phyloP scores from a whole-genome alignment of 1,139 yeast genomes.

The Candida tropicalis region DNA sequence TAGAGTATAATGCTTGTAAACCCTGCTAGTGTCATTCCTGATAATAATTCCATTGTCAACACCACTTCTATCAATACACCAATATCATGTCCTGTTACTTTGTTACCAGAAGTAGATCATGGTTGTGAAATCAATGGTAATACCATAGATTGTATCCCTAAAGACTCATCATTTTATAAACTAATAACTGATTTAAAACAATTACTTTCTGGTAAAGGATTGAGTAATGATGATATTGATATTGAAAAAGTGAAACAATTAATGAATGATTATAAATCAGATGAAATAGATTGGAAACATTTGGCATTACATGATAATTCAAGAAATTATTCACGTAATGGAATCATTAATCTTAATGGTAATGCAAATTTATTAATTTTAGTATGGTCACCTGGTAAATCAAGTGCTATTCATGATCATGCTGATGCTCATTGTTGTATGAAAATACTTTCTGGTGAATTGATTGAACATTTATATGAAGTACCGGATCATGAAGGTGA shows the following conservation, averaged over 20 bases:
- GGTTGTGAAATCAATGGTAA: slow-evolving; percentile 16
- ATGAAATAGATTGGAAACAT: slow-evolving; percentile 58
- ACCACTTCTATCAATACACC: slow-evolving; percentile 3
- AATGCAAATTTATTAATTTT: slow-evolving; percentile 69
- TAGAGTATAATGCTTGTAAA: slow-evolving; percentile 15
- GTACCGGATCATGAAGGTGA: slow-evolving; percentile 42
- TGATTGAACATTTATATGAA: slow-evolving; percentile 61
- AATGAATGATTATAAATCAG: slow-evolving; percentile 53
- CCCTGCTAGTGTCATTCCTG: slow-evolving; percentile 9
- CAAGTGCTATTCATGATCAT: slow-evolving; percentile 74
- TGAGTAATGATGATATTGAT: slow-evolving; percentile 56
- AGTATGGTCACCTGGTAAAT: slow-evolving; percentile 74
- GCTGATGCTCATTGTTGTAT: slow-evolving; percentile 74
- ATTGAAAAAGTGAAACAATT: slow-evolving; percentile 45
- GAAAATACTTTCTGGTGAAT: slow-evolving; percentile 64
- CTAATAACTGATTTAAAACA: slow-evolving; percentile 31
- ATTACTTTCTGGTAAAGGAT: slow-evolving; percentile 38
- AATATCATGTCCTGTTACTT: slow-evolving; percentile 5
- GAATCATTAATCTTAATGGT: slow-evolving; percentile 65
- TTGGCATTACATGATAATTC: slow-evolving; percentile 59
- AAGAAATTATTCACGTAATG: slow-evolving; percentile 60
- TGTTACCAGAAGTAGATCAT: slow-evolving; percentile 13
- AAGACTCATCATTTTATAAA: slow-evolving; percentile 14
- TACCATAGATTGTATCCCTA: slow-evolving; percentile 15
- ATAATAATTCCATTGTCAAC: background rate